phyloP scores from a whole-genome alignment of 257 asterid species.

The Handroanthus guayacan region DNA sequence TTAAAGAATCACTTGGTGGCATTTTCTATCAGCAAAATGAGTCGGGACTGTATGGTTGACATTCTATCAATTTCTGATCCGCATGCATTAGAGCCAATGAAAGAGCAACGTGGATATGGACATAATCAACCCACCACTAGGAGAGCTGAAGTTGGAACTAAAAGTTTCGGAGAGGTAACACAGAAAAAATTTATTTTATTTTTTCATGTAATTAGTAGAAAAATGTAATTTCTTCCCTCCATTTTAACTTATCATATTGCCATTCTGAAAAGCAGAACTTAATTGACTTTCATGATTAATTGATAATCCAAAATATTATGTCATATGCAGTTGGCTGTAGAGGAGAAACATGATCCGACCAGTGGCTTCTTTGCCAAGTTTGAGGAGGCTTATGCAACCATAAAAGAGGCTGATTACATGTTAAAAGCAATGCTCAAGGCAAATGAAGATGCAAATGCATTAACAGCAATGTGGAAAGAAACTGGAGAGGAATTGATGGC shows the following conservation, averaged over 20 bases:
- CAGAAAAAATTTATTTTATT: neutral
- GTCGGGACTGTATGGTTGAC: slow-evolving; percentile 31
- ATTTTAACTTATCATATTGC: slow-evolving; percentile 2
- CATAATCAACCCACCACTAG: slow-evolving; percentile 37
- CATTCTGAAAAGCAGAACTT: slow-evolving; percentile 4
- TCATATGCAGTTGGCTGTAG: slow-evolving; percentile 48
- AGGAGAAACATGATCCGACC: slow-evolving; percentile 39
- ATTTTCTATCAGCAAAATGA: slow-evolving; percentile 34
- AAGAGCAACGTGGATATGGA: slow-evolving; percentile 36
- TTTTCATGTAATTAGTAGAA: neutral
- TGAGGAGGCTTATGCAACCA: slow-evolving; percentile 65
- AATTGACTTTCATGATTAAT: slow-evolving; percentile 21
- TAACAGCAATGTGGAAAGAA: slow-evolving; percentile 59
- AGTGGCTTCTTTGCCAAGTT: slow-evolving; percentile 58
- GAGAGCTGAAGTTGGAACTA: slow-evolving; percentile 40
- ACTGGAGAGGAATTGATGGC: slow-evolving; percentile 55
- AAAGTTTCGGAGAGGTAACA: slow-evolving; percentile 48
- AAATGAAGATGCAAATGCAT: slow-evolving; percentile 60
- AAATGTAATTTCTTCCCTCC: neutral
- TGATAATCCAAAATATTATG: slow-evolving; percentile 23
- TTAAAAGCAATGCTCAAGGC: slow-evolving; percentile 60
- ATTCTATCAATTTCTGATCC: slow-evolving; percentile 29
- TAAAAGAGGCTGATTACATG: slow-evolving; percentile 67
- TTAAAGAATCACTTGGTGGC: slow-evolving; percentile 45
- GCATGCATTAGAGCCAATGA: slow-evolving; percentile 28